Conservation (phyloP, 192 early-diverging fungal species). For the Thoreauomyces humboldtii region DNA sequence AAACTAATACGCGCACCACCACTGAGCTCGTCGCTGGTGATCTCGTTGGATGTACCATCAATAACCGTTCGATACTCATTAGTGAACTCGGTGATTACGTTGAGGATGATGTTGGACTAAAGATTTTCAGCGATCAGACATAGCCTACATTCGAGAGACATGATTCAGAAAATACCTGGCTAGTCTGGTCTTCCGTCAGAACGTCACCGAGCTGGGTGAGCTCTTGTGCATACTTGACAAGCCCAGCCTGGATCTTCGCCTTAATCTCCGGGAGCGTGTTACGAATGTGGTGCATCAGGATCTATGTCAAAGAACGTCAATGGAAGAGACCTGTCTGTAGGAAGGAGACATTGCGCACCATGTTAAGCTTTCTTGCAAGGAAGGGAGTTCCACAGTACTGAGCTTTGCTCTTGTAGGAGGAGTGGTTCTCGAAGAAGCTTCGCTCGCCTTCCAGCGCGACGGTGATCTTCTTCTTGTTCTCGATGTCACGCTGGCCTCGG, state of each 20-base stretch:
- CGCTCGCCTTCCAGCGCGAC: conserved; percentile 87
- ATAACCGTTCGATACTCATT: conserved; percentile 94
- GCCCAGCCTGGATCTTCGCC: conserved; percentile 83
- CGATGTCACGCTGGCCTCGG: conserved; percentile 97
- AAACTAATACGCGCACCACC: conserved; percentile 98
- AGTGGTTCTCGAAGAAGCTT: conserved; percentile 92
- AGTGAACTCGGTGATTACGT: conserved; percentile 98
- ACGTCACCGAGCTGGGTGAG: conserved; percentile 89
- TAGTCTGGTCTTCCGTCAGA: conserved; percentile 67
- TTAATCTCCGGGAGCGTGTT: conserved; percentile 99
- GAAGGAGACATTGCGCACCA: conserved; percentile 49
- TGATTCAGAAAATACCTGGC: no score
- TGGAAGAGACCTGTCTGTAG: background rate
- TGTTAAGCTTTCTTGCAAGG: conserved; percentile 94
- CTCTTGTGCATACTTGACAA: conserved; percentile 84
- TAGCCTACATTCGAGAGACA: no score
- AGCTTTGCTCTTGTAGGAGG: conserved; percentile 92
- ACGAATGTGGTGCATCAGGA: conserved; percentile 99
- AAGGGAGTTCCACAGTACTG: conserved; percentile 99
- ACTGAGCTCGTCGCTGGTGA: conserved; percentile 90
- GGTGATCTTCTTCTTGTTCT: conserved; percentile 84
- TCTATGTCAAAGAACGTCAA: conserved; percentile 45
- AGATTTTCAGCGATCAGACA: background rate
- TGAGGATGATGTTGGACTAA: conserved; percentile 87
- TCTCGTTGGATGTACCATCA: conserved; percentile 92